A percentile compares a stretch with the other conserved stretches of the same genome.
Conservation (phyloP, 1,139 yeast species). For the Saccharomycopsis hybrid region DNA sequence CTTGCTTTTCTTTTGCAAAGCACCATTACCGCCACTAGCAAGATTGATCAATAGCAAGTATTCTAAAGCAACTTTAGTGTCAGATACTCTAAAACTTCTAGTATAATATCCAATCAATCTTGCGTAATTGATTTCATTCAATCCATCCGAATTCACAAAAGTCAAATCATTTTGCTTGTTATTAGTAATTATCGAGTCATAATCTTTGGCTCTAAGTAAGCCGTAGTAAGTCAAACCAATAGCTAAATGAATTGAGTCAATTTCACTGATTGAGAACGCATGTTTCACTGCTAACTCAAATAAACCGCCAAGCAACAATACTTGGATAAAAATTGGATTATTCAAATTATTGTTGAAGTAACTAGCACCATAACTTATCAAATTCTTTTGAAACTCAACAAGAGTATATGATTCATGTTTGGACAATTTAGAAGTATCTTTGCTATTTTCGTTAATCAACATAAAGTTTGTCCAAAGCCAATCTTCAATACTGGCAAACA, state of each 20-base stretch:
- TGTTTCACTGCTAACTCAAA: constrained; percentile 78
- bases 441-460: constrained; percentile 53
- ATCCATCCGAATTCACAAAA: constrained; percentile 30
- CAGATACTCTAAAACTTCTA: constrained; percentile 73
- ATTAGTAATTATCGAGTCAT: constrained; percentile 24
- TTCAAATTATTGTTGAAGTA: constrained; percentile 52
- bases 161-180: constrained; percentile 28
- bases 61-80: constrained; percentile 88
- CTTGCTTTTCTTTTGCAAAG: constrained; percentile 17
- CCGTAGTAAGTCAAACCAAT: constrained; percentile 77
- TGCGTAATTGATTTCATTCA: constrained; percentile 47
- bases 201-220: constrained; percentile 42
- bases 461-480: constrained; percentile 95
- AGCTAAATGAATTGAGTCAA: constrained; percentile 87
- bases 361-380: constrained; percentile 66
- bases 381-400: constrained; percentile 64
- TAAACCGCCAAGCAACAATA: constrained; percentile 68
- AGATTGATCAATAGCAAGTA: constrained; percentile 71
- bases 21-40: constrained; percentile 25
- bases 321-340: constrained; percentile 71
- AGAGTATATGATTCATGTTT: constrained; percentile 47
- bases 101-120: constrained; percentile 66
- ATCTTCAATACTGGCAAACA: constrained; percentile 82
- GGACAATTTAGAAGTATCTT: constrained; percentile 54
- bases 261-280: constrained; percentile 60